These are phyloP conservation scores for Domatiomyces globalis DNA, from an alignment of 2,329 filamentous ascomycete species.

Conservation along the genomic window DNA sequence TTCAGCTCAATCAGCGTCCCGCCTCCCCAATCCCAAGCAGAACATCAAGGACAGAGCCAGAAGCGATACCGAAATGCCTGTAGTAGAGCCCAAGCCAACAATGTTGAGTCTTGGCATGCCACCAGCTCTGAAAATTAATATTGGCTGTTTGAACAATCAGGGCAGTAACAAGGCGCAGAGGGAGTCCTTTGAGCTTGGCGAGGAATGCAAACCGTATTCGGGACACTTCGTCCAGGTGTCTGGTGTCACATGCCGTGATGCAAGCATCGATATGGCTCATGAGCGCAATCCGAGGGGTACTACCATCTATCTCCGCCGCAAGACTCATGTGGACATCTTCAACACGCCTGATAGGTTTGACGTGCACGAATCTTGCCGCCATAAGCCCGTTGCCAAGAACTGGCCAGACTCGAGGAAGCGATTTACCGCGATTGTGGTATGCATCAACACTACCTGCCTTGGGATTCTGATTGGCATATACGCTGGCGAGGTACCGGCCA, in stretches of 20 bases:
- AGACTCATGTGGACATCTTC: conserved; percentile 13
- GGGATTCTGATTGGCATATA: conserved; percentile 62
- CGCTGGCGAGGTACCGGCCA: conserved; percentile 61
- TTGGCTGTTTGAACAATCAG: neutral
- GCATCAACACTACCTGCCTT: conserved; percentile 57
- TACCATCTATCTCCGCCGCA: neutral
- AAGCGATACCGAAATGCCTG: neutral
- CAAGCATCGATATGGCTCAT: neutral
- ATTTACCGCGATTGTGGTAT: conserved; percentile 54
- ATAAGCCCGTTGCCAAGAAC: conserved; percentile 54
- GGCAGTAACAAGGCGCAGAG: neutral
- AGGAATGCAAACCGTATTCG: neutral
- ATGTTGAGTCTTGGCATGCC: neutral
- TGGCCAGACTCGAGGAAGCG: conserved; percentile 56
- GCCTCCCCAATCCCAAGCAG: no score
- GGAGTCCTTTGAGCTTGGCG: neutral
- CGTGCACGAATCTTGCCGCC: conserved; percentile 31
- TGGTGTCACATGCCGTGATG: neutral
- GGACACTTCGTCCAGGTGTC: neutral
- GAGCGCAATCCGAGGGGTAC: neutral
- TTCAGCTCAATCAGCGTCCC: no score
- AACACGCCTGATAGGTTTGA: conserved; percentile 26
- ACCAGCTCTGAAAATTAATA: neutral
- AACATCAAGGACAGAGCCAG: neutral
- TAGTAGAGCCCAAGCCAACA: neutral